Percentiles rank a stretch among this genome's conserved stretches.
These are phyloP conservation scores for Hypseocharis bilobata DNA, from an alignment of 441 rosid genomes.

Conservation along the genomic window DNA sequence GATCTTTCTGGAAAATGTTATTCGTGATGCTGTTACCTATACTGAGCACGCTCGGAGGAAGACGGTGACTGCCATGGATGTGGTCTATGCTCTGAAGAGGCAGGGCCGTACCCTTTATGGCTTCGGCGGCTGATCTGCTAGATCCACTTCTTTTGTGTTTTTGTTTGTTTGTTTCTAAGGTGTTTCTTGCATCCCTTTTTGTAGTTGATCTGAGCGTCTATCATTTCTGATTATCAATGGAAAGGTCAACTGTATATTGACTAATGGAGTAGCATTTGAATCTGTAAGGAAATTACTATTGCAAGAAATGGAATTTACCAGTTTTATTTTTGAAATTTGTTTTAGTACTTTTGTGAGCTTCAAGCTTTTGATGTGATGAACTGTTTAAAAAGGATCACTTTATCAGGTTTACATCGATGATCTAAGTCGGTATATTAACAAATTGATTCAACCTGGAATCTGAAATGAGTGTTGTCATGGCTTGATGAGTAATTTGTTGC, in stretches of 20 bases:
- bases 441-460: too few species aligned
- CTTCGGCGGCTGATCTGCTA: conserved; percentile 19
- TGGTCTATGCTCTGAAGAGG: conserved; percentile 25
- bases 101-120: conserved; percentile 25
- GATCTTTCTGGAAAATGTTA: conserved; percentile 25
- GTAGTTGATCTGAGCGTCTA: background rate
- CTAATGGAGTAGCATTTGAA: background rate
- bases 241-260: background rate
- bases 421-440: too few species aligned
- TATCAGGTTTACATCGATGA: too few species aligned
- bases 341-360: background rate
- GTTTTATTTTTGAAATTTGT: background rate
- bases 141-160: too few species aligned
- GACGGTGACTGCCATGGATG: conserved; percentile 27
- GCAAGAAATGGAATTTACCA: background rate
- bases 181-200: background rate
- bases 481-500: too few species aligned
- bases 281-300: background rate
- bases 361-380: background rate
- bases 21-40: conserved; percentile 24
- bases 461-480: too few species aligned
- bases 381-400: too few species aligned
- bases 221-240: background rate
- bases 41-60: conserved; percentile 26
- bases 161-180: background rate